phyloP scores from a whole-genome alignment of 306 rosid genomes.

The Glycyrrhiza uralensis region DNA sequence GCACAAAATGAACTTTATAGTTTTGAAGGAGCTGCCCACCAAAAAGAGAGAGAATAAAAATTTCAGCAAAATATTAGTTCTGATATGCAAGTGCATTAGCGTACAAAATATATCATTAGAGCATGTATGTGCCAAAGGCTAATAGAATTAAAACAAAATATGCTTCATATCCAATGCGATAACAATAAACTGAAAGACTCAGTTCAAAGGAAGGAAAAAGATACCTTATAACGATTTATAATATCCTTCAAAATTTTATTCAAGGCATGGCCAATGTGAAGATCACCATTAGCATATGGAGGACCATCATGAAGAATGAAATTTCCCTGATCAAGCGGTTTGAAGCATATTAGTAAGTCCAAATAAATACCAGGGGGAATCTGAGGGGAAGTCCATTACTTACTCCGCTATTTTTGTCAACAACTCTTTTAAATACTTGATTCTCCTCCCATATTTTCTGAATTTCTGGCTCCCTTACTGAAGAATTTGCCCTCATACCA shows the following conservation, averaged over 20 bases:
- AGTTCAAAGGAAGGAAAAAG: conserved; percentile 10
- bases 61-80: conserved; percentile 2
- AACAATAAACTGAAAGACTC: conserved; percentile 10
- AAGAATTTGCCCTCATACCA: conserved; percentile 91
- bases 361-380: background rate
- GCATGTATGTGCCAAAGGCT: background rate
- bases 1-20: conserved; percentile 82
- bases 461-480: conserved; percentile 83
- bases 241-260: conserved; percentile 96
- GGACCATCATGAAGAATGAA: conserved; percentile 98
- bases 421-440: conserved; percentile 69
- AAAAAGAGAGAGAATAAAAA: conserved; percentile 14
- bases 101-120: background rate
- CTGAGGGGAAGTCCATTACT: conserved; percentile 32
- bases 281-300: conserved; percentile 98
- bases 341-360: conserved; percentile 30
- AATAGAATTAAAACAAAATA: background rate
- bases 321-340: conserved; percentile 50
- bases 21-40: conserved; percentile 84
- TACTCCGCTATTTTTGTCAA: conserved; percentile 77
- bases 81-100: background rate
- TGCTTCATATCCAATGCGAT: background rate
- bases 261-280: conserved; percentile 95
- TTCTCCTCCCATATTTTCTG: conserved; percentile 93
- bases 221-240: conserved; percentile 93